Percentiles rank a stretch among this genome's conserved stretches.
Conservation (phyloP, 768 basidiomycete species). For the Scleroderma bovista region DNA sequence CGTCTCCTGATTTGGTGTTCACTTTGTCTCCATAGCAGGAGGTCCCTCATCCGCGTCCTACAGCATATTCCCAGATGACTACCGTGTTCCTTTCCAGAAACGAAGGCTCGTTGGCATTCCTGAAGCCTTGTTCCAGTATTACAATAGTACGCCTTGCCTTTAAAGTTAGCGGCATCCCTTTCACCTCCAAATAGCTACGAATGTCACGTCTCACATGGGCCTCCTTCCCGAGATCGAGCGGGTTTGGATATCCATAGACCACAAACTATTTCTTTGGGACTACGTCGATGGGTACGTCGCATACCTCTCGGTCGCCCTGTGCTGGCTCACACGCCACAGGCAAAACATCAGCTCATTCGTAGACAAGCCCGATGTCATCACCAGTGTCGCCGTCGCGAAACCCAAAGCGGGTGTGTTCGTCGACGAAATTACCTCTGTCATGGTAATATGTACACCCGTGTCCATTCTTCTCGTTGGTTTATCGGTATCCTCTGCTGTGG, state of each 20-base stretch:
- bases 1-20: neutral
- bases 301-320: neutral
- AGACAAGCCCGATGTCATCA: slow-evolving; percentile 87
- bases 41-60: slow-evolving; percentile 71
- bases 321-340: slow-evolving; percentile 33
- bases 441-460: slow-evolving; percentile 86
- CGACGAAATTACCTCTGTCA: slow-evolving; percentile 83
- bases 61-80: slow-evolving; percentile 72
- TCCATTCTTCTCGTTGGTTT: slow-evolving; percentile 83
- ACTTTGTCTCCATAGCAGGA: slow-evolving; percentile 37
- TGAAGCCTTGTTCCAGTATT: slow-evolving; percentile 72
- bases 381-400: slow-evolving; percentile 80
- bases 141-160: slow-evolving; percentile 51
- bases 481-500: slow-evolving; percentile 41
- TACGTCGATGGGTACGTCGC: slow-evolving; percentile 81
- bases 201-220: slow-evolving; percentile 79
- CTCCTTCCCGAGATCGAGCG: slow-evolving; percentile 89
- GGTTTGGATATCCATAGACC: slow-evolving; percentile 93
- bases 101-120: slow-evolving; percentile 71
- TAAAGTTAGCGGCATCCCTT: neutral
- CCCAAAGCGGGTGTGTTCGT: slow-evolving; percentile 86
- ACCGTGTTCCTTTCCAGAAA: slow-evolving; percentile 76
- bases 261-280: slow-evolving; percentile 95
- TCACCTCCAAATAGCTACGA: slow-evolving; percentile 43
- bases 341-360: slow-evolving; percentile 89